Evolutionary conservation across 495 filamentous ascomycete species (phyloP).

Genomic region (Terfezia boudieri): DNA sequence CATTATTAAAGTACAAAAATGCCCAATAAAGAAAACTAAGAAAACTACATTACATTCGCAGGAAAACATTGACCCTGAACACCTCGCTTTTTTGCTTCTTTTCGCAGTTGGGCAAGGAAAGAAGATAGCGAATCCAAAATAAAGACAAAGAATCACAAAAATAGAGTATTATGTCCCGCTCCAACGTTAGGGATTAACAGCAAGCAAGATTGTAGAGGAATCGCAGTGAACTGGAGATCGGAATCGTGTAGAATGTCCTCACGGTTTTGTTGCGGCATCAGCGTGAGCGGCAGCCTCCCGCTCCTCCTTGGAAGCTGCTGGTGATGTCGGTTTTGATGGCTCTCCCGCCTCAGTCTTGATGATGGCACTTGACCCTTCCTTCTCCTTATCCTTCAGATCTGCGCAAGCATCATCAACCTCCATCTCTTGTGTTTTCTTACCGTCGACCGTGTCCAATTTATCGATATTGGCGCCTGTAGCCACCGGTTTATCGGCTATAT

Average conservation of each 20-base stretch:
- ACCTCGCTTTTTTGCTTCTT: neutral
- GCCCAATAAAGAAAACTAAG: neutral
- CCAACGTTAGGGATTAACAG: too few species aligned
- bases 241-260: too few species aligned
- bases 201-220: too few species aligned
- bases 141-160: too few species aligned
- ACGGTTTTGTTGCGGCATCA: too few species aligned
- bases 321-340: neutral
- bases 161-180: too few species aligned
- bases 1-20: neutral
- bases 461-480: neutral
- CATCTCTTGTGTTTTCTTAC: neutral
- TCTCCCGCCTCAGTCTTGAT: neutral
- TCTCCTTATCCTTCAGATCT: neutral
- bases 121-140: too few species aligned
- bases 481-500: neutral
- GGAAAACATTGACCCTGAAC: neutral
- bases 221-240: too few species aligned
- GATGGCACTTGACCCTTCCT: neutral
- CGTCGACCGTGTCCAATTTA: neutral
- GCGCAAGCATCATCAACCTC: neutral
- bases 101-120: too few species aligned
- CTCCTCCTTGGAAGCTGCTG: neutral
- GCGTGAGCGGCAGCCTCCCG: too few species aligned
- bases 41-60: neutral